Evolutionary conservation across 345 rosid species (phyloP), one percentile per base, ranked within the genome.

Genomic region (Eutrema yunnanense): DNA sequence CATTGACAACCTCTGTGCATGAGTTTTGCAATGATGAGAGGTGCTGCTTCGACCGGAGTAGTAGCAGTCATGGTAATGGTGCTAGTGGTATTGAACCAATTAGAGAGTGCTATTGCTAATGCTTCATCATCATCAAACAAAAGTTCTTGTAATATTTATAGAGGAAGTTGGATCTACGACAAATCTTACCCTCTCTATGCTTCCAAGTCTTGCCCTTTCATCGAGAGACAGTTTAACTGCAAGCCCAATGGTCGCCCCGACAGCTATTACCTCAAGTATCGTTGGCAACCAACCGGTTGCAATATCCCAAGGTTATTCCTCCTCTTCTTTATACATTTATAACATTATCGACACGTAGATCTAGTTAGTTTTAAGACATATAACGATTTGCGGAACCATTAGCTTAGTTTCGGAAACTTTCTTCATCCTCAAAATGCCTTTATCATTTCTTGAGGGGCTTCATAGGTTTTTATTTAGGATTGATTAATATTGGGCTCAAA

Each of bases 141-240:
- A 41, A 59, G 3, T 7, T 42, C 9, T 52, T 78, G 78, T 56
- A 59, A 78, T 71, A 53, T 82, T 40, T 90, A 73, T 44, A 36
- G 58, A 6, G 96, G 96, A 46, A 82, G 69, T 33, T 90, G 96
- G 96, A 85, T 90, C 48, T 65, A 67, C 47, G 95, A 86, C 73
- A 44, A 72, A 27, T 77, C 86, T 9, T 83, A 84, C 62, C 87
- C 88, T 75, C 81, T 82, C 8, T 90, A 88, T 36, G 69, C 80
- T 52, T 29, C 82, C 57, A 12, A 67, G 1, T 43, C 59, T 14
- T 90, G 97, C 34, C 81, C 83, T 0, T 88, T 90, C 78, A 56
- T 88, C 1, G 81, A 82, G 71, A 73, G 37, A 72, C 69, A 79
- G 59, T 90, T 90, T 63, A 79, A 88, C 67, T 90, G 92, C 80